These are phyloP conservation scores for Amanita molliuscula DNA, from an alignment of 768 basidiomycete species.

Conservation along the genomic window DNA sequence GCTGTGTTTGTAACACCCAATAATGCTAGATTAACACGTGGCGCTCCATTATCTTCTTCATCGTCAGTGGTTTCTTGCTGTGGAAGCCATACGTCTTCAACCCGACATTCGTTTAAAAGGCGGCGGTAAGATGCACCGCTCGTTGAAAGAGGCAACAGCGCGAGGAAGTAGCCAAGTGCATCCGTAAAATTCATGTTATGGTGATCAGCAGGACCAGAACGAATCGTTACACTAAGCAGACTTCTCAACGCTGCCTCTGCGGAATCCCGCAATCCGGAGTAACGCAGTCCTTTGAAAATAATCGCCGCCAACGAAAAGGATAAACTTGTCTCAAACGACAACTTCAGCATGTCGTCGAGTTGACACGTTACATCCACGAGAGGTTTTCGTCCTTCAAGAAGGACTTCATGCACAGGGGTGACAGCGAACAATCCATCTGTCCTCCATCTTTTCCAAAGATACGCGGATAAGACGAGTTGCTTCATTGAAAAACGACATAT, in stretches of 20 bases:
- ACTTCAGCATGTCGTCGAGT: conserved; percentile 59
- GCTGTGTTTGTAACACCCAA: conserved; percentile 54
- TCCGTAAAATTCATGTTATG: conserved; percentile 42
- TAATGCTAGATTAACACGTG: conserved; percentile 43
- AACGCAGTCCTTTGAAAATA: conserved; percentile 81
- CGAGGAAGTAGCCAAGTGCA: conserved; percentile 70
- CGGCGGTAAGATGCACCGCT: conserved; percentile 42
- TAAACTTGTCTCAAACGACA: conserved; percentile 73
- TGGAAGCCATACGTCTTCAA: conserved; percentile 34
- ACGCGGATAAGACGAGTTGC: conserved; percentile 58
- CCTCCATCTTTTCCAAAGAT: conserved; percentile 54
- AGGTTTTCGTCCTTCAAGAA: conserved; percentile 53
- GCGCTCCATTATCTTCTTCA: conserved; percentile 31
- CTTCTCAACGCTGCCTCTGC: conserved; percentile 54
- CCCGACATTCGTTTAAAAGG: conserved; percentile 53
- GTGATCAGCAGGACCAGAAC: conserved; percentile 30
- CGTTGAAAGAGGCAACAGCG: conserved; percentile 61
- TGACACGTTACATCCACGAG: conserved; percentile 63
- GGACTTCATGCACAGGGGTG: conserved; percentile 38
- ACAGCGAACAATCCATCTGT: conserved; percentile 48
- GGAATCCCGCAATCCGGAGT: conserved; percentile 48
- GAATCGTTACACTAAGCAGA: conserved; percentile 51
- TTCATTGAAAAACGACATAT: conserved; percentile 59
- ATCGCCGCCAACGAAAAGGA: conserved; percentile 76
- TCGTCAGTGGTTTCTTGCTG: conserved; percentile 29